Conservation (phyloP, 2,329 filamentous ascomycete species). For the Ophiostoma triangulosporum region DNA sequence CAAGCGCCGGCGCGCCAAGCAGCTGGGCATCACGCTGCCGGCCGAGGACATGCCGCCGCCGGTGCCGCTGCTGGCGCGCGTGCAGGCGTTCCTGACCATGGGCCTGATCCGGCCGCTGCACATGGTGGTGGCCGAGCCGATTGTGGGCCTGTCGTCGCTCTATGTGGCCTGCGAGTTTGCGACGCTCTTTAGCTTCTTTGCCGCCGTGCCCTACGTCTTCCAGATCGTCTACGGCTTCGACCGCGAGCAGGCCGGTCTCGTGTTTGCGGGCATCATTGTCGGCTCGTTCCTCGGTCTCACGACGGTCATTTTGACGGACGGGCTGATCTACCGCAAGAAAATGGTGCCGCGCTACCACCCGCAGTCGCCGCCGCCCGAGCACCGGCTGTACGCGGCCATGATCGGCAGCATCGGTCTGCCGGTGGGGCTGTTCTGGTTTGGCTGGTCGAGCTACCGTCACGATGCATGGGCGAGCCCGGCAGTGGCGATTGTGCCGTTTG, state of each 20-base stretch:
- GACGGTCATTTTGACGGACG: conserved; percentile 28
- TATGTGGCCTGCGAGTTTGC: conserved; percentile 39
- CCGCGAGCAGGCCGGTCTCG: conserved; percentile 27
- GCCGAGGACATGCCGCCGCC: conserved; percentile 9
- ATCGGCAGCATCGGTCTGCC: conserved; percentile 40
- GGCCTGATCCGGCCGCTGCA: conserved; percentile 37
- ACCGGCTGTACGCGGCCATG: conserved; percentile 46
- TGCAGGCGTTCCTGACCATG: conserved; percentile 25
- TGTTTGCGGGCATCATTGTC: conserved; percentile 32
- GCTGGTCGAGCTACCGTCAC: conserved; percentile 35
- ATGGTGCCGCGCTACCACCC: conserved; percentile 21
- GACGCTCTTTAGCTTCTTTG: conserved; percentile 40
- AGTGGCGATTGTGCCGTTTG: conserved; percentile 40
- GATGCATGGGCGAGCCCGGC: conserved; percentile 38
- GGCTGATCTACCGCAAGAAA: conserved; percentile 26
- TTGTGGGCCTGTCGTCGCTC: conserved; percentile 41
- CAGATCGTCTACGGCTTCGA: conserved; percentile 30
- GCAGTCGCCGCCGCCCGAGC: conserved; percentile 34
- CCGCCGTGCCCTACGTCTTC: conserved; percentile 36
- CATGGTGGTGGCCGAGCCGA: conserved; percentile 50
- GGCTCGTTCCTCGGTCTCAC: conserved; percentile 31
- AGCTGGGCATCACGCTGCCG: conserved; percentile 19
- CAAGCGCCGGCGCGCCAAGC: conserved; percentile 24
- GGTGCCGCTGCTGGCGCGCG: conserved; percentile 16
- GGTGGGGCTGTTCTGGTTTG: conserved; percentile 45